Conservation (phyloP, 192 early-diverging fungal species). For the Phycomyces nitens region DNA sequence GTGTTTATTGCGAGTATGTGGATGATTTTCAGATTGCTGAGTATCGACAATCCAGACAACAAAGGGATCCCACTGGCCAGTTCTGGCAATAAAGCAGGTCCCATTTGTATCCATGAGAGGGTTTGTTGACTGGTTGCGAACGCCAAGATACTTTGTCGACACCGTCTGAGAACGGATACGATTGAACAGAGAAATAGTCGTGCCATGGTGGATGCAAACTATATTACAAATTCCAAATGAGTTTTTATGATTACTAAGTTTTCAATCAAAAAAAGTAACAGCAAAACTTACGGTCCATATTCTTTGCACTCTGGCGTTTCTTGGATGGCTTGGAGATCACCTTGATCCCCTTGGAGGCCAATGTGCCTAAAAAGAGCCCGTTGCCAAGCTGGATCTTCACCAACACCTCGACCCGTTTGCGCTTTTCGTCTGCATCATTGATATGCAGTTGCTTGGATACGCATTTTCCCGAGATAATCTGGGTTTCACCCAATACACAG, state of each 20-base stretch:
- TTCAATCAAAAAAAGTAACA: neutral
- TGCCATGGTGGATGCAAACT: conserved; percentile 86
- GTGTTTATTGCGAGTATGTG: neutral
- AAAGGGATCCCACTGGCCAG: conserved; percentile 81
- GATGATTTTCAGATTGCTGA: no score
- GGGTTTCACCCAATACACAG: neutral
- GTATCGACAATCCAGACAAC: conserved; percentile 81
- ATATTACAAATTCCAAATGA: conserved; percentile 2
- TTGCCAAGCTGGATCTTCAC: conserved; percentile 69
- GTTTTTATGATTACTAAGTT: neutral
- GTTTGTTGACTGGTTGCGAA: conserved; percentile 31
- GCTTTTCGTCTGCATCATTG: conserved; percentile 80
- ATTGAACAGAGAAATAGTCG: conserved; percentile 84
- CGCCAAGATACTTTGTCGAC: conserved; percentile 80
- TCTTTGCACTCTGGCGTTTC: conserved; percentile 82
- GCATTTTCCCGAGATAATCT: conserved; percentile 59
- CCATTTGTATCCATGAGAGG: conserved; percentile 22
- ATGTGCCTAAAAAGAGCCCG: conserved; percentile 58
- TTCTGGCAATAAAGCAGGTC: conserved; percentile 70
- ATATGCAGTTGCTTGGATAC: conserved; percentile 82
- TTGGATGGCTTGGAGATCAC: conserved; percentile 93
- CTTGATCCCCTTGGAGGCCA: conserved; percentile 75
- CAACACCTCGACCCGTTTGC: conserved; percentile 71
- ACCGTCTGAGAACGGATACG: conserved; percentile 87
- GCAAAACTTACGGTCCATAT: conserved; percentile 56